phyloP scores from a whole-genome alignment of 352 stramenopile species.

The Phytophthora citricola region DNA sequence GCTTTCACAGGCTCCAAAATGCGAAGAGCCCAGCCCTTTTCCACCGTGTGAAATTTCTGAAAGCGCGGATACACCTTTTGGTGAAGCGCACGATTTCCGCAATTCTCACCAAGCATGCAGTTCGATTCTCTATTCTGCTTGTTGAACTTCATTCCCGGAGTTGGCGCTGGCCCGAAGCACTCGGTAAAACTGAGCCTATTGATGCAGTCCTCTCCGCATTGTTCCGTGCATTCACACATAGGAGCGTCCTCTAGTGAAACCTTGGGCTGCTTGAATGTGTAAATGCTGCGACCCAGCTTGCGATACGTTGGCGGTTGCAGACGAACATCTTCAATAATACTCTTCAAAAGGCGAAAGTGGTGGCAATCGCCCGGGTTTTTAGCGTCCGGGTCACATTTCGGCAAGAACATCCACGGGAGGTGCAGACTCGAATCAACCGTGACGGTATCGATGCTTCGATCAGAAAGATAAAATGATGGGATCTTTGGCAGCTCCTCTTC shows the following conservation, averaged over 20 bases:
- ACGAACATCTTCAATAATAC: constrained; percentile 77
- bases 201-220: constrained; percentile 93
- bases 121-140: constrained; percentile 89
- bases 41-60: constrained; percentile 77
- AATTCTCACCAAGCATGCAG: constrained; percentile 90
- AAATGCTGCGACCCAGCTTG: constrained; percentile 81
- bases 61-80: constrained; percentile 81
- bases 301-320: constrained; percentile 79
- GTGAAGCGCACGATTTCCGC: constrained; percentile 92
- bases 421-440: constrained; percentile 81
- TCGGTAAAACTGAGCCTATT: constrained; percentile 94
- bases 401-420: constrained; percentile 82
- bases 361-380: constrained; percentile 60
- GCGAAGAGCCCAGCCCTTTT: constrained; percentile 93
- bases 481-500: constrained; percentile 81
- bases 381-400: constrained; percentile 63
- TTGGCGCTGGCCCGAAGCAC: constrained; percentile 85
- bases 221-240: constrained; percentile 77
- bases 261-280: constrained; percentile 87
- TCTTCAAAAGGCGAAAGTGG: constrained; percentile 80
- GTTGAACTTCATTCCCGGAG: constrained; percentile 64
- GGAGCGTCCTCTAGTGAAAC: constrained; percentile 79
- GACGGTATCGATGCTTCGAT: constrained; percentile 69
- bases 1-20: constrained; percentile 82
- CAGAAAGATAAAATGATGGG: constrained; percentile 69